phyloP scores from a whole-genome alignment of 73 alveolate genomes.

The Tetrahymena borealis region DNA sequence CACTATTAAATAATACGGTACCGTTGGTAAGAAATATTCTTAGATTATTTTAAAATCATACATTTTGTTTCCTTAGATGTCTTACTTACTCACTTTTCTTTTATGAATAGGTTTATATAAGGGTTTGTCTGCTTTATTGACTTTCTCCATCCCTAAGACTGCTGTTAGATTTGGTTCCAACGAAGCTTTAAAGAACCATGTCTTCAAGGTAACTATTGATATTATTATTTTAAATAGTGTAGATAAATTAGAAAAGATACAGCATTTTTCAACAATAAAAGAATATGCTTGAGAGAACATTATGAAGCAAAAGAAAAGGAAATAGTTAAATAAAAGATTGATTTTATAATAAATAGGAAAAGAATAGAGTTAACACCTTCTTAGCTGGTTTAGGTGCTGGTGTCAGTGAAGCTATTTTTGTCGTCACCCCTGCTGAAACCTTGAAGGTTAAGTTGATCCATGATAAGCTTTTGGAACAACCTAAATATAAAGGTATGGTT shows the following conservation, averaged over 20 bases:
- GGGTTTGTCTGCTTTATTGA: constrained; percentile 76
- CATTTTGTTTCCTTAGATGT: background rate
- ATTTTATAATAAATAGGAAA: background rate
- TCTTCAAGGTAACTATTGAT: constrained; percentile 46
- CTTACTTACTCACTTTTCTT: background rate
- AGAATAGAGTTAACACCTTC: constrained; percentile 55
- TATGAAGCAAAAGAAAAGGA: background rate
- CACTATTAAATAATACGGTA: constrained; percentile 57
- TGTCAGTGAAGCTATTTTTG: constrained; percentile 78
- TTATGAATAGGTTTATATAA: constrained; percentile 60
- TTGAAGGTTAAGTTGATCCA: constrained; percentile 79
- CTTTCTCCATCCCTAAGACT: constrained; percentile 86
- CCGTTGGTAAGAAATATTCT: no score
- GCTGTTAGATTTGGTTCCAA: constrained; percentile 80
- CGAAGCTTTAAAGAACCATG: constrained; percentile 51
- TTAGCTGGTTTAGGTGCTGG: constrained; percentile 86
- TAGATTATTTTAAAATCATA: no score
- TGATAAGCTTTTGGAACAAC: constrained; percentile 68
- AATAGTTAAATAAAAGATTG: background rate
- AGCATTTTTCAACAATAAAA: no score
- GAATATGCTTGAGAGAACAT: background rate
- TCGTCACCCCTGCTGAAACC: constrained; percentile 92
- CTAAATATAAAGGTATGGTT: constrained; percentile 75
- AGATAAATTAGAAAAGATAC: background rate
- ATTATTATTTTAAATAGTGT: background rate